Conservation (phyloP, 2,329 filamentous ascomycete genomes). For the Tolypocladium tundrense region DNA sequence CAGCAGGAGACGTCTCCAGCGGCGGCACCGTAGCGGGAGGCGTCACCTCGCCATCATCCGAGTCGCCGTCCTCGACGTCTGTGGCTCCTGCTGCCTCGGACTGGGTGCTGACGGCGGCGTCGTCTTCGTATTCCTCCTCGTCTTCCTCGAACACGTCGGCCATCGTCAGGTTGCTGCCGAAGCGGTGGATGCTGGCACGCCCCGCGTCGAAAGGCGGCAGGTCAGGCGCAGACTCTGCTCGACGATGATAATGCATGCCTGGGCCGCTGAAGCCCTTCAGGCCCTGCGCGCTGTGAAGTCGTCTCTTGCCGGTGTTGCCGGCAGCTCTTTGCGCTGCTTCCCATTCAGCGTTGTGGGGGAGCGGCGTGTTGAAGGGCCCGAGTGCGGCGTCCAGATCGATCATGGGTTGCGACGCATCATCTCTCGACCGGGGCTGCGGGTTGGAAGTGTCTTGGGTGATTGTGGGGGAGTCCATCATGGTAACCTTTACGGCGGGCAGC, state of each 20-base stretch:
- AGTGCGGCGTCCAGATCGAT: constrained; percentile 92
- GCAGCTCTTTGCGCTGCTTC: constrained; percentile 53
- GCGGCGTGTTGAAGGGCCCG: constrained; percentile 80
- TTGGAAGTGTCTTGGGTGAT: constrained; percentile 9
- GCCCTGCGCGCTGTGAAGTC: constrained; percentile 69
- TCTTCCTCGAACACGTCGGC: constrained; percentile 82
- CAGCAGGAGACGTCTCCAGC: constrained; percentile 11
- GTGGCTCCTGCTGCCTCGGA: neutral
- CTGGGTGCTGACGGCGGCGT: constrained; percentile 19
- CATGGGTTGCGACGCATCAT: constrained; percentile 64
- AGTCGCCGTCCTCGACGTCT: constrained; percentile 27
- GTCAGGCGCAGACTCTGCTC: constrained; percentile 72
- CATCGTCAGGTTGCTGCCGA: constrained; percentile 63
- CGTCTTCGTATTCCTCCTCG: constrained; percentile 50
- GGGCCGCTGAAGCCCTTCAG: constrained; percentile 58
- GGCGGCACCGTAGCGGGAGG: constrained; percentile 15
- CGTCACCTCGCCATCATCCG: constrained; percentile 28
- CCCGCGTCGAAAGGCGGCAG: constrained; percentile 62
- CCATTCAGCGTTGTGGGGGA: constrained; percentile 52
- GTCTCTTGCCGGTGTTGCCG: constrained; percentile 45
- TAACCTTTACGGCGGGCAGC: constrained; percentile 25
- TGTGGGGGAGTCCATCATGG: constrained; percentile 29
- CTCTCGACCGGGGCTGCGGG: constrained; percentile 29
- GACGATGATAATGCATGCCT: constrained; percentile 65
- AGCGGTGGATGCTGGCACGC: constrained; percentile 47